A percentile compares a stretch with the other conserved stretches of the same genome.
These are phyloP conservation scores for Trametes sanguinea DNA, from an alignment of 768 basidiomycete genomes.

Conservation along the genomic window DNA sequence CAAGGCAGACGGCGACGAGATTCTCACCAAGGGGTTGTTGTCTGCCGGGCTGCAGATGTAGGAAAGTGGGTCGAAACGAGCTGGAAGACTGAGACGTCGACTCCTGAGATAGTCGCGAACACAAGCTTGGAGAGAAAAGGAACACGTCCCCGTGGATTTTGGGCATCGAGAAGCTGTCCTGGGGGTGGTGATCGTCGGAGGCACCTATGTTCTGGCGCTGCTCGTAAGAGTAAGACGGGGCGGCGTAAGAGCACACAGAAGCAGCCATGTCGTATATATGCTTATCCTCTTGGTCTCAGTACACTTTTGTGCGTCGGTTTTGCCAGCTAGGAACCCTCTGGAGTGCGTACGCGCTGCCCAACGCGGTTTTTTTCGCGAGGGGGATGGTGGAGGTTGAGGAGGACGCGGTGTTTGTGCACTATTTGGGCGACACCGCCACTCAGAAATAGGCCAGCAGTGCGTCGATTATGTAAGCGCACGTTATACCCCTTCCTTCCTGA, in stretches of 20 bases:
- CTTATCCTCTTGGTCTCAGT: background rate
- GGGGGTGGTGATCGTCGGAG: background rate
- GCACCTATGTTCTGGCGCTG: background rate
- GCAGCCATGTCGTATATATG: background rate
- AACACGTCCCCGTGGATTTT: constrained; percentile 13
- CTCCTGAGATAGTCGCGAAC: constrained; percentile 7
- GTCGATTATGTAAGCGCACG: constrained; percentile 20
- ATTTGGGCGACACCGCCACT: constrained; percentile 22
- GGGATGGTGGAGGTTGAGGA: constrained; percentile 11
- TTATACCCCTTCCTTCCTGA: constrained; percentile 18
- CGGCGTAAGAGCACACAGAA: background rate
- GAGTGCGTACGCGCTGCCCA: background rate
- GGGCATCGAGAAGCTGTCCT: constrained; percentile 1
- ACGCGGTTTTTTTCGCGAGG: background rate
- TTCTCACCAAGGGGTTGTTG: background rate
- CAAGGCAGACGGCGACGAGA: constrained; percentile 6
- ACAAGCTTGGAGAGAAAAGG: constrained; percentile 18
- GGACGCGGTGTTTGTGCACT: constrained; percentile 30
- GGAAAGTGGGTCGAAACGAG: constrained; percentile 17
- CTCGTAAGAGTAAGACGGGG: background rate
- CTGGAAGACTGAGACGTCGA: constrained; percentile 6
- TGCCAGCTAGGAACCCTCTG: background rate
- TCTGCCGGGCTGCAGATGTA: constrained; percentile 20
- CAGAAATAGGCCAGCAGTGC: background rate
- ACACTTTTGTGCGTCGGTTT: background rate